Evolutionary conservation across 345 rosid genomes (phyloP), one percentile per base, ranked within the genome.

Genomic region (Murraya koenigii): DNA sequence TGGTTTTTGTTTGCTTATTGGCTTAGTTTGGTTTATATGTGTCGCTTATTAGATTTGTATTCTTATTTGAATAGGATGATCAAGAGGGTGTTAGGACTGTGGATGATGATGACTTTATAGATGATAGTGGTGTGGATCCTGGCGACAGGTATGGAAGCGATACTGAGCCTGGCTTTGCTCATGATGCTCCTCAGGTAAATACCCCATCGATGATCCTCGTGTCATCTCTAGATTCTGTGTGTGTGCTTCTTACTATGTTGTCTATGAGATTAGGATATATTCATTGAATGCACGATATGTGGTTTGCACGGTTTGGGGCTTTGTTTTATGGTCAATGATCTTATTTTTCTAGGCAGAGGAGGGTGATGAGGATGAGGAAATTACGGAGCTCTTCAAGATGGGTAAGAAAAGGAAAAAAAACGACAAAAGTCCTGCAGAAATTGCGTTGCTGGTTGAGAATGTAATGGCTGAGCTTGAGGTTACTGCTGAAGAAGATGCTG

Each of bases 401-500:
- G 97, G 97, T 49, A 95, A 90, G 85, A 93, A 83, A 69, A 93
- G 78, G 91, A 93, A 93, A 84, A 95, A 93, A 86, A 80, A 72
- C 65, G 98, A 93, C 84, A 95, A 86, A 84, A 93, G 93, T 77
- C 93, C 98, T 74, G 99, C 98, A 26, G 98, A 95, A 82, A 88
- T 92, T 59, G 98, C 98, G 1, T 75, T 92, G 67, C 80, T 91
- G 59, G 98, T 95, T 26, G 99, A 95, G 89, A 91, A 88, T 74
- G 93, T 95, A 47, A 93, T 93, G 96, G 99, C 99, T 75, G 98
- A 95, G 86, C 97, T 95, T 68, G 99, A 95, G 89, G 89, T 95
- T 62, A 89, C 90, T 30, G 97, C 95, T 61, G 99, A 95, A 78
- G 96, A 93, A 87, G 99, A 95, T 81, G 94, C 94, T 44, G 97